Base-by-base conservation (phyloP, 257 asterid genomes). In the Gynochthodes officinalis region DNA sequence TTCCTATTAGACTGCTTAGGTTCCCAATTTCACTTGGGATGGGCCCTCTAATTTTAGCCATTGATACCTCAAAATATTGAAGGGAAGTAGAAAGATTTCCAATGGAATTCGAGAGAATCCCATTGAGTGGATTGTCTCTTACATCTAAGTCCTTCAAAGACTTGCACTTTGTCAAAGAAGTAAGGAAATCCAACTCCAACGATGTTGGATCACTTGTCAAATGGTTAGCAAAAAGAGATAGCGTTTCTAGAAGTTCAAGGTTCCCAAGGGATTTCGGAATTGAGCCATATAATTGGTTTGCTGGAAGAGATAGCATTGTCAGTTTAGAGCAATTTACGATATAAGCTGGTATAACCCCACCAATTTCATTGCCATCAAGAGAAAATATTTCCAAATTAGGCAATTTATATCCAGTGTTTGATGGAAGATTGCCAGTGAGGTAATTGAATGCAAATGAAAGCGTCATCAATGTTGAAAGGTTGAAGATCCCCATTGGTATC, bases 31-130 rank as follows among this genome's bases (percentile, higher is more conserved):
- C 80, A 15, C 53, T 7, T 7, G 88, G 85, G 52, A 84, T 84
- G 2, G 0, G 12, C 2, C 88, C 90, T 15, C 44, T 35, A 6
- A 86, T 67, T 48, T 25, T 9, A 28, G 57, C n/a, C 2, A 0
- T 4, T 7, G 0, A 0, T 5, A 69, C 74, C 0, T 0, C 0
- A 11, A 81, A 40, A 0, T 4, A 0, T 2, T 18, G 55, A 6
- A 84, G 73, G 15, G 86, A 75, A 5, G n/a, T n/a, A n/a, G 90
- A 83, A 13, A 84, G 54, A 58, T 84, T 86, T 27, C 86, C 85
- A 62, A 81, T 55, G 5, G 88, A 67, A 21, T 32, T 54, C 7
- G 81, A 79, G 28, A 83, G 75, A 39, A 23, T 25, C 5, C 78
- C 79, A 58, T 58, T 53, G 1, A 77, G 62, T 9, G 61, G 75